Evolutionary conservation across 176 grass and related monocot species (phyloP).

Genomic region (Dactylis glomerata): DNA sequence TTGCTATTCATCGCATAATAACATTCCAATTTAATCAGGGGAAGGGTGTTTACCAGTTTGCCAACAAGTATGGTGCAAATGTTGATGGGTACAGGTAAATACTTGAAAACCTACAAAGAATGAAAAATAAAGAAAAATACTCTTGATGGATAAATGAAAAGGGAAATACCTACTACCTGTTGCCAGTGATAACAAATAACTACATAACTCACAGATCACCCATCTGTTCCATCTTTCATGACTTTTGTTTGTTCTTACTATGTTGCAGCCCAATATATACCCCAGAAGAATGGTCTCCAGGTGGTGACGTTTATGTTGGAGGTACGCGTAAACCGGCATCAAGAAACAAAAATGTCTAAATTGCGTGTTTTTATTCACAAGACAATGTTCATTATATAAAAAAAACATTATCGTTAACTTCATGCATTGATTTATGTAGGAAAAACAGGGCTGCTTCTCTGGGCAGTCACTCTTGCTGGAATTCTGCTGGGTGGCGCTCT

Average conservation of each 20-base stretch:
- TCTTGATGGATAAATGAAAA: slow-evolving; percentile 8
- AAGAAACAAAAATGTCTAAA: slow-evolving; percentile 32
- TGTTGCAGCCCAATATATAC: slow-evolving; percentile 73
- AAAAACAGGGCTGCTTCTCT: slow-evolving; percentile 76
- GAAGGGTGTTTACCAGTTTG: slow-evolving; percentile 77
- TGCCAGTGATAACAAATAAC: not conserved
- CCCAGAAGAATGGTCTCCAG: slow-evolving; percentile 69
- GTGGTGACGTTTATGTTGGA: slow-evolving; percentile 77
- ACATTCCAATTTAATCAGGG: slow-evolving; percentile 44
- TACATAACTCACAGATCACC: not conserved
- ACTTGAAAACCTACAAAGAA: not conserved
- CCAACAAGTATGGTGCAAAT: slow-evolving; percentile 85
- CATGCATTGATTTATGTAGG: slow-evolving; percentile 48
- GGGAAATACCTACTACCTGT: not conserved
- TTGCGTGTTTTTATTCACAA: slow-evolving; percentile 30
- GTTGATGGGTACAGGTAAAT: slow-evolving; percentile 69
- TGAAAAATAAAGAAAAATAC: not conserved
- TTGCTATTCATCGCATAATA: not conserved
- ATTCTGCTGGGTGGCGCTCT: slow-evolving; percentile 70
- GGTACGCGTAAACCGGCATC: slow-evolving; percentile 44
- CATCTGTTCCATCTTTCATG: not conserved
- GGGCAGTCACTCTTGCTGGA: slow-evolving; percentile 77
- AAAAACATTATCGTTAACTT: not conserved
- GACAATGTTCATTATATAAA: not conserved
- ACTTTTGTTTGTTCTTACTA: not conserved